Evolutionary conservation across 306 rosid species (phyloP).

Genomic region (Casuarina equisetifolia): DNA sequence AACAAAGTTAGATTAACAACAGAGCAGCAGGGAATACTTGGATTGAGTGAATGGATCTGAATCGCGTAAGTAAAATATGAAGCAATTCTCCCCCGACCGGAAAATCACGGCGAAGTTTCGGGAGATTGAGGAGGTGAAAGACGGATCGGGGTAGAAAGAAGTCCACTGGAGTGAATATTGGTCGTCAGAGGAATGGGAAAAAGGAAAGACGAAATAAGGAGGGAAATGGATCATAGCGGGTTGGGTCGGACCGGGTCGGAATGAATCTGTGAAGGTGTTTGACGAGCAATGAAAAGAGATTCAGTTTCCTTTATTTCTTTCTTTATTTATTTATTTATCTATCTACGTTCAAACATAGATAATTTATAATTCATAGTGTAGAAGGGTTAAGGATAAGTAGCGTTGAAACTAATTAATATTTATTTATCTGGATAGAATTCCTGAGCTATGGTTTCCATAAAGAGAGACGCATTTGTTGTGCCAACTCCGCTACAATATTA

Average conservation of each 20-base stretch:
- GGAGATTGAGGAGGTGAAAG: background rate
- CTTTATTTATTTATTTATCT: background rate
- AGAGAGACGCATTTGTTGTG: too few species aligned
- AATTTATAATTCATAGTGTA: too few species aligned
- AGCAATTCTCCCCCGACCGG: conserved; percentile 14
- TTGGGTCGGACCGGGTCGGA: background rate
- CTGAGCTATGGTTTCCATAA: too few species aligned
- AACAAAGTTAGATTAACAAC: background rate
- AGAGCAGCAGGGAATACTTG: background rate
- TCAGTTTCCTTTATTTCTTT: background rate
- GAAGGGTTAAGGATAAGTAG: too few species aligned
- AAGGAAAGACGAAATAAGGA: background rate
- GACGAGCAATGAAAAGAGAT: background rate
- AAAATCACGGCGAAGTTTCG: background rate
- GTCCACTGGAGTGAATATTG: background rate
- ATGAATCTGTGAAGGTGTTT: background rate
- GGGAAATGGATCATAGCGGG: background rate
- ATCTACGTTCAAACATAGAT: too few species aligned
- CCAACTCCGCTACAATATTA: too few species aligned
- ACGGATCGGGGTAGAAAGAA: background rate
- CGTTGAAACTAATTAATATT: too few species aligned
- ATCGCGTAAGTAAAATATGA: conserved; percentile 7
- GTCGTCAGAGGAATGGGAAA: background rate
- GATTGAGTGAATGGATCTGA: conserved; percentile 29
- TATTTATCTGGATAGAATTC: too few species aligned